These are phyloP conservation scores for Salicornia ramosissima DNA, from an alignment of 148 eudicot genomes.

Conservation along the genomic window DNA sequence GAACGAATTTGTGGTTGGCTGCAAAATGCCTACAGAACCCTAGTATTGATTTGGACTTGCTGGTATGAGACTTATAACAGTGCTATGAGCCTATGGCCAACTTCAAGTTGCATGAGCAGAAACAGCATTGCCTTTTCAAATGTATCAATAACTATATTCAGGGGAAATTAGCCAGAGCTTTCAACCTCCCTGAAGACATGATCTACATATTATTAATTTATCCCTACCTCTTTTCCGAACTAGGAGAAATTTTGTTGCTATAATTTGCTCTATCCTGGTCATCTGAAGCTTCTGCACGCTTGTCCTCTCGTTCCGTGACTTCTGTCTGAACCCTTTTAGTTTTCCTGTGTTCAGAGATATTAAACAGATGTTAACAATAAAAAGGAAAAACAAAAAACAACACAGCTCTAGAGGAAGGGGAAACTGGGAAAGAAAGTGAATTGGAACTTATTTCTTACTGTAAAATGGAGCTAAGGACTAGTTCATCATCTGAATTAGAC, in stretches of 20 bases:
- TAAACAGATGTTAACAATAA: neutral
- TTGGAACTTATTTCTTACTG: slow-evolving; percentile 41
- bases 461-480: slow-evolving; percentile 38
- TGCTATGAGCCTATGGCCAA: neutral
- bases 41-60: neutral
- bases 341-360: slow-evolving; percentile 25
- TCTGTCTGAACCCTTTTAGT: slow-evolving; percentile 18
- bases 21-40: neutral
- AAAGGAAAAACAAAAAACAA: neutral
- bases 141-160: neutral
- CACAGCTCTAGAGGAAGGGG: slow-evolving; percentile 9
- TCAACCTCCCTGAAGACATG: neutral
- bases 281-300: slow-evolving; percentile 13
- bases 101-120: neutral
- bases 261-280: slow-evolving; percentile 14
- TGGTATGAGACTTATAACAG: too few species aligned
- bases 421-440: slow-evolving; percentile 20
- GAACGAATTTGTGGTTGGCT: neutral
- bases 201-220: too few species aligned
- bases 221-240: slow-evolving; percentile 24
- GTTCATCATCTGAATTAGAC: slow-evolving; percentile 55
- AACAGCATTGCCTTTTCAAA: neutral
- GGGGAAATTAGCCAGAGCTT: too few species aligned
- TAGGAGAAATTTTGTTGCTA: slow-evolving; percentile 17
- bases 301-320: slow-evolving; percentile 19